Evolutionary conservation across 2,329 filamentous ascomycete species (phyloP).

Genomic region (Thyridium curvatum): DNA sequence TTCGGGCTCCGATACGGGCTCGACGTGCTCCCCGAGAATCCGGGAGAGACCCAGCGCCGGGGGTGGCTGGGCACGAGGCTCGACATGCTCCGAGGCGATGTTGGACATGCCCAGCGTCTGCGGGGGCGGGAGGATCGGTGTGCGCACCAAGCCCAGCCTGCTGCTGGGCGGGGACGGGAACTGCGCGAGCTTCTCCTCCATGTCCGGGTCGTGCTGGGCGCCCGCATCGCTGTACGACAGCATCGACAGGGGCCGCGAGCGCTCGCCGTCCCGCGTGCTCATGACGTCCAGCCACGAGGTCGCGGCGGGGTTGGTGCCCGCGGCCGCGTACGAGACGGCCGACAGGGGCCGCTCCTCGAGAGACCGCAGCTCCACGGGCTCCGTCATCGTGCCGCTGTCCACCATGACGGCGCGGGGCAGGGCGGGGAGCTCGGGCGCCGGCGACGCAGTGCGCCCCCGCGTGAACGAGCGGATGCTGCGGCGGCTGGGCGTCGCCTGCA

Average conservation of each 20-base stretch:
- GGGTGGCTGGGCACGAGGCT: constrained; percentile 6
- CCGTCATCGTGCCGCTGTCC: constrained; percentile 55
- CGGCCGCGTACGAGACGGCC: constrained; percentile 31
- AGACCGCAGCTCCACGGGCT: constrained; percentile 38
- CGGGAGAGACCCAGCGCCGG: constrained; percentile 10
- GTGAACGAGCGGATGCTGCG: constrained; percentile 39
- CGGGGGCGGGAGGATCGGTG: constrained; percentile 19
- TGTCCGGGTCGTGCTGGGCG: constrained; percentile 42
- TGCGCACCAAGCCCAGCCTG: constrained; percentile 10
- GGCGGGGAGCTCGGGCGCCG: constrained; percentile 40
- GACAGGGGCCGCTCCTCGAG: constrained; percentile 29
- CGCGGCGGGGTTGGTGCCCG: constrained; percentile 15
- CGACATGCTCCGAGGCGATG: constrained; percentile 15
- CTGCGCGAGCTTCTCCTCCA: constrained; percentile 45
- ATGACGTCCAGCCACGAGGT: constrained; percentile 15
- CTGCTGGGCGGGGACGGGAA: constrained; percentile 45
- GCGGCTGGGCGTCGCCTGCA: constrained; percentile 48
- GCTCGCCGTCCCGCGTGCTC: constrained; percentile 13
- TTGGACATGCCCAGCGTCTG: constrained; percentile 31
- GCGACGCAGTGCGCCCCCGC: constrained; percentile 32
- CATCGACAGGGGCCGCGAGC: constrained; percentile 34
- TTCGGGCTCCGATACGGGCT: constrained; percentile 12
- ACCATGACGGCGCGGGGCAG: constrained; percentile 50
- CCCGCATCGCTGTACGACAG: constrained; percentile 47
- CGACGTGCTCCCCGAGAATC: constrained; percentile 13